These are phyloP conservation scores for Coemansia sp. DNA, from an alignment of 192 early-diverging fungal species.

Conservation along the genomic window DNA sequence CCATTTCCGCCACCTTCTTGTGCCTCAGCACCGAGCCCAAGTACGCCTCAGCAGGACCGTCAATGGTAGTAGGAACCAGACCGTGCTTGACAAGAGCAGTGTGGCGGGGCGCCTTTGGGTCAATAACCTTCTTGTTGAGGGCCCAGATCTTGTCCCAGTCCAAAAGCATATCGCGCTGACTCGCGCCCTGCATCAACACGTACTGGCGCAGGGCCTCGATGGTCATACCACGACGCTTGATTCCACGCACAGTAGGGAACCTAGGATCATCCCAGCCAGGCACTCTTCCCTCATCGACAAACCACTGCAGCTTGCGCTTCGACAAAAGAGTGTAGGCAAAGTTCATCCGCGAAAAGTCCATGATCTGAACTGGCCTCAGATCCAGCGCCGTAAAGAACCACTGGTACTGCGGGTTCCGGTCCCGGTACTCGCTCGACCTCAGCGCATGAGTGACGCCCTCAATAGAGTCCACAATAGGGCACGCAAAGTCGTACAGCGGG, in stretches of 20 bases:
- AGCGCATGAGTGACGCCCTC: slow-evolving; percentile 99
- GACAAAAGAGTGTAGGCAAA: slow-evolving; percentile 98
- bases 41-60: slow-evolving; percentile 56
- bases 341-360: slow-evolving; percentile 94
- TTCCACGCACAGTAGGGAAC: slow-evolving; percentile 89
- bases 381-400: slow-evolving; percentile 92
- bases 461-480: slow-evolving; percentile 92
- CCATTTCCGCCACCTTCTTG: slow-evolving; percentile 96
- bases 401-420: slow-evolving; percentile 94
- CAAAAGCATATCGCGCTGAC: slow-evolving; percentile 87
- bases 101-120: slow-evolving; percentile 92
- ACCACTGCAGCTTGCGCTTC: slow-evolving; percentile 98
- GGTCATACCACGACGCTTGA: slow-evolving; percentile 95
- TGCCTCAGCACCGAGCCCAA: slow-evolving; percentile 71
- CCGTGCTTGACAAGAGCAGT: slow-evolving; percentile 73
- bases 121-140: slow-evolving; percentile 94
- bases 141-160: slow-evolving; percentile 99
- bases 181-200: slow-evolving; percentile 97
- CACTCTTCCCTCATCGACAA: slow-evolving; percentile 86
- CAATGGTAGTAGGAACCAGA: slow-evolving; percentile 68
- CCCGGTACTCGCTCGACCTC: slow-evolving; percentile 97
- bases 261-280: slow-evolving; percentile 88
- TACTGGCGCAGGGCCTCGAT: slow-evolving; percentile 96
- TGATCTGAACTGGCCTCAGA: slow-evolving; percentile 88
- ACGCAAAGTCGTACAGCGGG: slow-evolving; percentile 98